Evolutionary conservation across 2,329 filamentous ascomycete genomes (phyloP).

Genomic region (Fusarium verticillioides): DNA sequence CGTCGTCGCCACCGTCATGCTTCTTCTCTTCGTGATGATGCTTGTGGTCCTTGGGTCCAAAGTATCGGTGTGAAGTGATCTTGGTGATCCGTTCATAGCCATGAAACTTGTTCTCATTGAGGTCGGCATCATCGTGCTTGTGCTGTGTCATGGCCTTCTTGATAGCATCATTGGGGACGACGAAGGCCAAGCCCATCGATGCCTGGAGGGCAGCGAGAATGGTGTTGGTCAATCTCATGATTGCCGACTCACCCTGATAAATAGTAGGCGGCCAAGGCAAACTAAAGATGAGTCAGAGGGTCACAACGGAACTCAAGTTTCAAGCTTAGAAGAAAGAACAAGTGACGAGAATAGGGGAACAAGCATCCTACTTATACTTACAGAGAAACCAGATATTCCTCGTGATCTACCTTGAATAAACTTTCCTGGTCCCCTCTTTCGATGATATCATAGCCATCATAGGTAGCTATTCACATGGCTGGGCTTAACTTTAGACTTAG

Average conservation of each 20-base stretch:
- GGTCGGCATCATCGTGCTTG: background rate
- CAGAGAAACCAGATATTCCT: background rate
- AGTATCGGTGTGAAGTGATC: background rate
- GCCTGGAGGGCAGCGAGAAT: constrained; percentile 20
- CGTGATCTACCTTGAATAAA: background rate
- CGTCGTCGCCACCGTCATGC: background rate
- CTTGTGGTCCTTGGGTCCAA: background rate
- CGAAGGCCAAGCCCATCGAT: background rate
- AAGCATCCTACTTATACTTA: background rate
- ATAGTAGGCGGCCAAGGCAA: background rate
- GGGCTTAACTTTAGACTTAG: background rate
- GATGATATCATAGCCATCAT: background rate
- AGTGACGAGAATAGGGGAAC: background rate
- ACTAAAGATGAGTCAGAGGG: background rate
- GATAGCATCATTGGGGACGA: background rate
- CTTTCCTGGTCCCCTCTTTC: background rate
- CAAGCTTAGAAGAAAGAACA: background rate
- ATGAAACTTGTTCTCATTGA: background rate
- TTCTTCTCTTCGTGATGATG: background rate
- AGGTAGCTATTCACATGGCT: background rate
- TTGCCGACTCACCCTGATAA: background rate
- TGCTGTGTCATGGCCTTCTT: background rate
- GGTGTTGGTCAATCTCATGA: constrained; percentile 11
- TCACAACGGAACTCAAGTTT: background rate
- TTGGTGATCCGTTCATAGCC: background rate